phyloP scores from a whole-genome alignment of 371 early-diverging fungal species.

The Apophysomyces trapeziformis region DNA sequence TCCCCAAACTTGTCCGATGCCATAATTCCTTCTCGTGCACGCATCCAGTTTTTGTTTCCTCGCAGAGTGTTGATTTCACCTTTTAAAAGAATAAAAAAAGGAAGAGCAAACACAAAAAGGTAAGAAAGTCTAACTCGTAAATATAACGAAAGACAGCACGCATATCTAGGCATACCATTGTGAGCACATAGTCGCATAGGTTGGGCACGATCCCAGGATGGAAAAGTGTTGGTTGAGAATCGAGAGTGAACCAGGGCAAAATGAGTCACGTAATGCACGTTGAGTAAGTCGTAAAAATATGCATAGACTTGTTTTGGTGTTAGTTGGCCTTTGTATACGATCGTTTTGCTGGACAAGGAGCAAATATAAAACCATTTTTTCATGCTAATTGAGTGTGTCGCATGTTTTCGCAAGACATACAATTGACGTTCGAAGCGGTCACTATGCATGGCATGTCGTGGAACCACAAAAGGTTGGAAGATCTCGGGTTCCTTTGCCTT shows the following conservation, averaged over 20 bases:
- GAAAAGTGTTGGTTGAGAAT: constrained; percentile 43
- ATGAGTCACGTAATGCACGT: constrained; percentile 76
- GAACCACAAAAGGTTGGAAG: constrained; percentile 87
- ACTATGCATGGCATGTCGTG: constrained; percentile 11
- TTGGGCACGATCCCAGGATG: constrained; percentile 89
- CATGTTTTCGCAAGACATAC: constrained; percentile 84
- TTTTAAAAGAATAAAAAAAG: no score
- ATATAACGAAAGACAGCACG: no score
- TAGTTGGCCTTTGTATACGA: constrained; percentile 93
- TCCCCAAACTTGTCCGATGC: constrained; percentile 73
- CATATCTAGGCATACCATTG: constrained; percentile 68
- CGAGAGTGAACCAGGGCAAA: constrained; percentile 79
- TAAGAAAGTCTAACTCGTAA: no score
- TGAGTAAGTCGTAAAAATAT: constrained; percentile 86
- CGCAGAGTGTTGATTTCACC: constrained; percentile 95
- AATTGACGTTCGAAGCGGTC: constrained; percentile 77
- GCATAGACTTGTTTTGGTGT: constrained; percentile 88
- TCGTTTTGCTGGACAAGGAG: constrained; percentile 86
- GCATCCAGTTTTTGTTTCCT: constrained; percentile 98
- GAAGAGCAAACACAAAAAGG: no score
- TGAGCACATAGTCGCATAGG: constrained; percentile 95
- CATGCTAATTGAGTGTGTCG: constrained; percentile 74
- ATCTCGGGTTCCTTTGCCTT: constrained; percentile 90
- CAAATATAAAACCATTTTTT: constrained; percentile 93
- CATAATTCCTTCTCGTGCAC: constrained; percentile 92